Evolutionary conservation across 2,329 filamentous ascomycete species (phyloP).

Genomic region (Simplicillium aogashimaense): DNA sequence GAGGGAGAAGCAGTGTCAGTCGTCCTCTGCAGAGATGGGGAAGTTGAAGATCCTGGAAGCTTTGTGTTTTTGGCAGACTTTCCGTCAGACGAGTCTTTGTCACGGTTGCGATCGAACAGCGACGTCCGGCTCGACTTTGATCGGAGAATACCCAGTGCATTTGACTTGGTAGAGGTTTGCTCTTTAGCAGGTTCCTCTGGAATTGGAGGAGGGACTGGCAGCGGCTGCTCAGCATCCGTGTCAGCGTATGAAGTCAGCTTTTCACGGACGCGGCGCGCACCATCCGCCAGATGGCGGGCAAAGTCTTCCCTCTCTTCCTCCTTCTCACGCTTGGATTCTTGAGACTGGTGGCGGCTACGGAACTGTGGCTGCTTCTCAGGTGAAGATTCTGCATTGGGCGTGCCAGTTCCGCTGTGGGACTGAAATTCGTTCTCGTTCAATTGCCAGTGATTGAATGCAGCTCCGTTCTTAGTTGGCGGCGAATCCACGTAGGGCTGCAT

Average conservation of each 20-base stretch:
- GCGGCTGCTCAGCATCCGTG: constrained; percentile 36
- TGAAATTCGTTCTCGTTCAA: constrained; percentile 13
- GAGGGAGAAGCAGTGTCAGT: constrained; percentile 9
- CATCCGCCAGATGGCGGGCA: constrained; percentile 60
- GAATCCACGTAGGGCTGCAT: constrained; percentile 7
- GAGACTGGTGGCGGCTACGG: constrained; percentile 1
- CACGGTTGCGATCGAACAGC: constrained; percentile 39
- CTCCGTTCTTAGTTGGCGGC: constrained; percentile 23
- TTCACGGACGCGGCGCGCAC: constrained; percentile 62
- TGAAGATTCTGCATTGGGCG: neutral
- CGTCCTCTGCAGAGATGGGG: constrained; percentile 27
- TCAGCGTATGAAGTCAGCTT: constrained; percentile 61
- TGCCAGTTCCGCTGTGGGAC: constrained; percentile 10
- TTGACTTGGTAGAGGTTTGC: constrained; percentile 28
- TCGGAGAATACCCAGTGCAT: constrained; percentile 54
- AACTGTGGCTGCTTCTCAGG: neutral
- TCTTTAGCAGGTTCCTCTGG: constrained; percentile 23
- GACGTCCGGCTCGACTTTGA: constrained; percentile 60
- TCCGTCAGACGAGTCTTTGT: constrained; percentile 26
- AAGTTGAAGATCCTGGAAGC: constrained; percentile 39
- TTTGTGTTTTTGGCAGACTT: constrained; percentile 47
- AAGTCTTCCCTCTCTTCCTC: constrained; percentile 58
- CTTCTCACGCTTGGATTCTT: constrained; percentile 15
- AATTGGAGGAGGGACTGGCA: constrained; percentile 9
- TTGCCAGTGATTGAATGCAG: constrained; percentile 6